Base-by-base conservation (phyloP, 2,329 filamentous ascomycete genomes). In the Pestalotiopsis sp. region DNA sequence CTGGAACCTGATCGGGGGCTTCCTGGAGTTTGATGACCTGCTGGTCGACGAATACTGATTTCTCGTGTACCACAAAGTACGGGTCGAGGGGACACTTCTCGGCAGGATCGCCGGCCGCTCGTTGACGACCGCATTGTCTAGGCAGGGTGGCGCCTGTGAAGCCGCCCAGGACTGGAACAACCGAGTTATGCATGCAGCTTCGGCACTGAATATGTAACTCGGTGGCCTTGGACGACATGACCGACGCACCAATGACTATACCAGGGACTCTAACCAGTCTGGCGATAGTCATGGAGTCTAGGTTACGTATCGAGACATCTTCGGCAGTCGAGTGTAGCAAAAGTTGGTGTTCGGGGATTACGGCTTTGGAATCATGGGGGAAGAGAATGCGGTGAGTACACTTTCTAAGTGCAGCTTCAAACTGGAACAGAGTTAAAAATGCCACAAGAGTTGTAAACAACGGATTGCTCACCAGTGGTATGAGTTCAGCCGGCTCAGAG, bases 11-110 rank as follows among this genome's bases (percentile, higher is more conserved):
- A 77, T 99, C 96, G 1, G 96, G 96, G 0, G 95, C 96, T 81
- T 99, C 96, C 79, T 99, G 96, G 20, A 99, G 89, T 81, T 99
- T 99, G 79, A 99, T 92, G 70, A 99, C 93, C 80, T 99, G 96
- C 81, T 99, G 96, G 77, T 99, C 96, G 75, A 98, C 95, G 78
- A 99, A 99, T 72, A 91, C 90, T 49, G 93, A 97, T 79, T 92
- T 94, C 80, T 99, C 96, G 78, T 99, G 96, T 69, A 96, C 87
- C 68, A 99, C 94, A 76, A 96, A 97, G 82, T 98, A 99, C 17
- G 96, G 96, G 76, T 99, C 96, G 70, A 99, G 83, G 0, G 95
- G 95, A 76, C 96, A 99, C 75, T 92, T 90, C 49, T 93, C 89
- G 1, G 87, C 86, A 2, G 85, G 83, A 59, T 97, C 93, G 65